Evolutionary conservation across 257 asterid species (phyloP), one percentile per base, ranked within the genome.

Genomic region (Striga asiatica): DNA sequence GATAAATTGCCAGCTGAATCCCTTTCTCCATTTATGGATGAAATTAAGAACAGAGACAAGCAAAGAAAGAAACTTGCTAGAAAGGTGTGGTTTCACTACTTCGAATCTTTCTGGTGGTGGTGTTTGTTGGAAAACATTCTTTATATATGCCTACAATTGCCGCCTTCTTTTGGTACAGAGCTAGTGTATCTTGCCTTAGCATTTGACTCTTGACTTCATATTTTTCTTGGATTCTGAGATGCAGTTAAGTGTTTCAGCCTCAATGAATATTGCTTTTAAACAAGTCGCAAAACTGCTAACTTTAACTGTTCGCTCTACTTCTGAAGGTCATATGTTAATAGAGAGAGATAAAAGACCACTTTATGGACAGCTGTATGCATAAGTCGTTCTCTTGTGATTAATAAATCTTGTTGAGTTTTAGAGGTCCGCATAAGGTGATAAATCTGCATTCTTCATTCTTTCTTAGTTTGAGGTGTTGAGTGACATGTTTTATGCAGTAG

Each of bases 11-110:
- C 98, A 67, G 69, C 76, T 34, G 89, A 79, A 73, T 77, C 94
- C 22, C 94, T 87, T 61, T 75, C 79, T 65, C 96, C 98, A 12
- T 91, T 91, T 71, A 69, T 80, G 84, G 94, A 79, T 67, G 98
- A 87, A 79, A 84, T 91, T 78, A 84, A 70, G 84, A 80, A 74
- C 35, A 84, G 98, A 68, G 98, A 91, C 66, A 87, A 74, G 66
- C 94, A 81, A 59, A 87, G 96, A 78, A 80, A 84, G 67, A 73
- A 68, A 65, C 69, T 78, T 56, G 92, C 95, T 29, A 75, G 74
- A 72, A 91, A 78, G 98, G 98, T 91, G 78, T 69, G 21, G 20
- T 35, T 50, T 58, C 43, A 18, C 53, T 38, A 54, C 53, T 42
- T 50, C 58, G 23, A 29, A 32, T 60, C 25, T 34, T 28, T 12